phyloP scores from a whole-genome alignment of 108 stramenopile species.

The Aurantiochytrium sp. region DNA sequence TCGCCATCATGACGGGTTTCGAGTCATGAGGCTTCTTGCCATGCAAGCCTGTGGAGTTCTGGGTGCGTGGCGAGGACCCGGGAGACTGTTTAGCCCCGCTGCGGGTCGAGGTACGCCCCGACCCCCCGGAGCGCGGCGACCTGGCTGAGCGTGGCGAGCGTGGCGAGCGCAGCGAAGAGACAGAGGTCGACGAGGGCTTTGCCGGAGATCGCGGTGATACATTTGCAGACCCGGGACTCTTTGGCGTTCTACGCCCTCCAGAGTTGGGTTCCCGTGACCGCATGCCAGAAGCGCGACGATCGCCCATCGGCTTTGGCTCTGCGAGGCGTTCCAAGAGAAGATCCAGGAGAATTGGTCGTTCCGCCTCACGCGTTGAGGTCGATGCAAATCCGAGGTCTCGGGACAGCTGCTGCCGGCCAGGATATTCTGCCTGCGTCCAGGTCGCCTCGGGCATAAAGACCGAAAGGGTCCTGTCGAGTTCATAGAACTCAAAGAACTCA shows the following conservation, averaged over 20 bases:
- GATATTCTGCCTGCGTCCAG: not conserved
- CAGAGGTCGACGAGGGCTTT: not conserved
- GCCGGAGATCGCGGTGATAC: not conserved
- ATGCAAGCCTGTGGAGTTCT: not conserved
- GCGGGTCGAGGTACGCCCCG: too few relatives aligned
- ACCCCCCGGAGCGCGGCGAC: not conserved
- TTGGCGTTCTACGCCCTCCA: not conserved
- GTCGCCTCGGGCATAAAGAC: slow-evolving; percentile 13
- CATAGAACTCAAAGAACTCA: slow-evolving; percentile 17
- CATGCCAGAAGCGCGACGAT: too few relatives aligned
- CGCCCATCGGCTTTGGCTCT: too few relatives aligned
- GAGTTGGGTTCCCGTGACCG: not conserved
- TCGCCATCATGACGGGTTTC: not conserved
- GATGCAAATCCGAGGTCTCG: not conserved
- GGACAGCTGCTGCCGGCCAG: not conserved
- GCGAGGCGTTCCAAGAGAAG: not conserved
- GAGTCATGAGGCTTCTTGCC: not conserved
- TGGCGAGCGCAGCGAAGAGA: not conserved
- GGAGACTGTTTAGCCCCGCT: too few relatives aligned
- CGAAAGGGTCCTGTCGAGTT: not conserved
- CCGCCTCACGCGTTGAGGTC: not conserved
- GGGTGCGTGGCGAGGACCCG: not conserved
- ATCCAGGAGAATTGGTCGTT: not conserved
- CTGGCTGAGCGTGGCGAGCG: not conserved
- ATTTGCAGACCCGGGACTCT: not conserved